These are phyloP conservation scores for Aspergillus olivimuriae DNA, from an alignment of 495 filamentous ascomycete genomes.

Conservation along the genomic window DNA sequence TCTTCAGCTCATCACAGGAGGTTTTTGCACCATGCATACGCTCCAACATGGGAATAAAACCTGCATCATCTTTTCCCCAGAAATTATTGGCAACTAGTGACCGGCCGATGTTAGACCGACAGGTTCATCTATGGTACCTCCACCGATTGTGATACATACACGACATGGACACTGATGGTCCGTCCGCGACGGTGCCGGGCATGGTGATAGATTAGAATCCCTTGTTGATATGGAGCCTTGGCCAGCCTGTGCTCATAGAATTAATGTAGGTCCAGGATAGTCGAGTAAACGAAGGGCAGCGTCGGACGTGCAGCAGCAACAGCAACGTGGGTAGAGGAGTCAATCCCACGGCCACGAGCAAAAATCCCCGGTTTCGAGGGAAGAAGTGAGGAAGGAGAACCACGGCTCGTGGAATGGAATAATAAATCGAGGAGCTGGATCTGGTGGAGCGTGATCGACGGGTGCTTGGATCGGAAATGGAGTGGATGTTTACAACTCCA, in stretches of 20 bases:
- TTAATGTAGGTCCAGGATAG: conserved; percentile 13
- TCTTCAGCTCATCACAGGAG: conserved; percentile 89
- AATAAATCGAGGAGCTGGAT: conserved; percentile 15
- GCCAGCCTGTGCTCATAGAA: conserved; percentile 39
- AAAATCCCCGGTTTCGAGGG: conserved; percentile 4
- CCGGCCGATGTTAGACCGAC: conserved; percentile 11
- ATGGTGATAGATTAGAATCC: conserved; percentile 37
- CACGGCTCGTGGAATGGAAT: conserved; percentile 14
- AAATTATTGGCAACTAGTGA: conserved; percentile 92
- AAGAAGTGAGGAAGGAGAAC: conserved; percentile 7
- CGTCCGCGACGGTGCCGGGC: conserved; percentile 56
- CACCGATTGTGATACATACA: conserved; percentile 36
- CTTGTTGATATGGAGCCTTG: conserved; percentile 26
- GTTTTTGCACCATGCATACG: conserved; percentile 95
- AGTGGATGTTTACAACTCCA: conserved; percentile 32
- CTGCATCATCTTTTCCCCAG: conserved; percentile 99
- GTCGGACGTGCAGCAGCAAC: neutral
- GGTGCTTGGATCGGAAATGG: conserved; percentile 19
- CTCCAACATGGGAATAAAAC: conserved; percentile 84
- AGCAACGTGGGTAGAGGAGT: neutral
- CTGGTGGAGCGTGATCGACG: conserved; percentile 27
- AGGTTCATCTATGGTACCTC: neutral
- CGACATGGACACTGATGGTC: conserved; percentile 57
- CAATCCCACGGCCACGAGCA: neutral
- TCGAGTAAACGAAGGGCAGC: conserved; percentile 4